Evolutionary conservation across 176 grass and related monocot genomes (phyloP).

Genomic region (Oryza meyeriana): DNA sequence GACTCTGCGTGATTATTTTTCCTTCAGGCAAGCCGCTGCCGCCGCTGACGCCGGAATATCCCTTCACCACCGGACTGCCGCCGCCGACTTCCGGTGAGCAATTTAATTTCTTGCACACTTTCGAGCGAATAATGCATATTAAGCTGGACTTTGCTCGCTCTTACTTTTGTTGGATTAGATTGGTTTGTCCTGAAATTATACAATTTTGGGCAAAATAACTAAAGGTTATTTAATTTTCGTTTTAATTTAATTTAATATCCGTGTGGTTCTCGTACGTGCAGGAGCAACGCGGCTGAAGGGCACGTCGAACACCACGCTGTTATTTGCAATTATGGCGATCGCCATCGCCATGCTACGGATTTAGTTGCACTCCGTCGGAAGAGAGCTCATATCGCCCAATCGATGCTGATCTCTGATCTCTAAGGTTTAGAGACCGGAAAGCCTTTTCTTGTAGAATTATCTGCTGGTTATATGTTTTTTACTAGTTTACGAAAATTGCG

Average conservation of each 20-base stretch:
- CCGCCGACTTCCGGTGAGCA: conserved; percentile 26
- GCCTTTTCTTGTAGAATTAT: neutral
- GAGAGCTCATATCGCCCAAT: too few relatives aligned
- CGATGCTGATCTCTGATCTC: neutral
- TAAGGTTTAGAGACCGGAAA: neutral
- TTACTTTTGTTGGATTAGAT: neutral
- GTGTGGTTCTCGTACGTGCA: neutral
- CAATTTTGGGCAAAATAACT: neutral
- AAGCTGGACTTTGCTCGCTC: neutral
- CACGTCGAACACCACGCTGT: neutral
- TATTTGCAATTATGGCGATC: neutral
- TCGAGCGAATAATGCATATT: neutral
- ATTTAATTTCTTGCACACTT: neutral
- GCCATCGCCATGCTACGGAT: neutral
- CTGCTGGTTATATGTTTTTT: too few relatives aligned
- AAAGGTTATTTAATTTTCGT: neutral
- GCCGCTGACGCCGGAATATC: conserved; percentile 39
- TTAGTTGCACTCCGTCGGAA: neutral
- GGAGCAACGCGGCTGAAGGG: neutral
- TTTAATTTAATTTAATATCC: neutral
- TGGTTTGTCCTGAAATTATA: neutral
- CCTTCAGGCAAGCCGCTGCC: conserved; percentile 34
- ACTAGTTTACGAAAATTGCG: neutral
- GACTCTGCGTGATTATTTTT: too few relatives aligned
- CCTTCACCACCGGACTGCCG: conserved; percentile 14